Conservation (phyloP, 2,329 filamentous ascomycete genomes). For the Acrodontium crateriforme region DNA sequence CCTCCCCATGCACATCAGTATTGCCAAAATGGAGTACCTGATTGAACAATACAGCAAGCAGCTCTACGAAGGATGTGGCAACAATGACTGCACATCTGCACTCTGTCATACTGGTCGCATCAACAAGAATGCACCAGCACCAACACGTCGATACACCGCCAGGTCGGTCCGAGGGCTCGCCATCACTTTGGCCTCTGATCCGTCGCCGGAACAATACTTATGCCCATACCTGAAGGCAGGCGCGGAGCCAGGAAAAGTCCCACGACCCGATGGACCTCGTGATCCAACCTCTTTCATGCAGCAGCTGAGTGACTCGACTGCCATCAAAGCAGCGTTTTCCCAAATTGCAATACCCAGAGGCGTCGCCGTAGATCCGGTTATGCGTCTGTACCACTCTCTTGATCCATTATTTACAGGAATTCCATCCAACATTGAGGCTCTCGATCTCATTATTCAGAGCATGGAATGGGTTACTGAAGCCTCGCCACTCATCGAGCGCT, state of each 20-base stretch:
- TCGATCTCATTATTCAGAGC: too few relatives aligned
- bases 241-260: not conserved
- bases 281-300: slow-evolving; percentile 49
- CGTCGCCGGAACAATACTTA: slow-evolving; percentile 55
- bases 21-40: too few relatives aligned
- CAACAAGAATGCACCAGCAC: slow-evolving; percentile 45
- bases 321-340: too few relatives aligned
- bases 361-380: slow-evolving; percentile 1
- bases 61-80: slow-evolving; percentile 62
- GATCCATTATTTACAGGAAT: too few relatives aligned
- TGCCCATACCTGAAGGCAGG: too few relatives aligned
- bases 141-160: slow-evolving; percentile 62
- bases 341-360: too few relatives aligned
- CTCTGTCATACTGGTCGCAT: slow-evolving; percentile 68
- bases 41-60: slow-evolving; percentile 42
- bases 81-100: slow-evolving; percentile 50
- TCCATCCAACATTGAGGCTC: too few relatives aligned
- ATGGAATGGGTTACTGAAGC: not conserved
- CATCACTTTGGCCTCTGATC: slow-evolving; percentile 59
- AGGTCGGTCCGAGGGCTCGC: slow-evolving; percentile 70
- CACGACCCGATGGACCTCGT: slow-evolving; percentile 18
- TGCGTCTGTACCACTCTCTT: too few relatives aligned
- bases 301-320: slow-evolving; percentile 29
- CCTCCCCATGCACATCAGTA: too few relatives aligned
- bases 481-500: too few relatives aligned